These are phyloP conservation scores for Colletotrichum liaoningense DNA, from an alignment of 2,329 filamentous ascomycete genomes.

Conservation along the genomic window DNA sequence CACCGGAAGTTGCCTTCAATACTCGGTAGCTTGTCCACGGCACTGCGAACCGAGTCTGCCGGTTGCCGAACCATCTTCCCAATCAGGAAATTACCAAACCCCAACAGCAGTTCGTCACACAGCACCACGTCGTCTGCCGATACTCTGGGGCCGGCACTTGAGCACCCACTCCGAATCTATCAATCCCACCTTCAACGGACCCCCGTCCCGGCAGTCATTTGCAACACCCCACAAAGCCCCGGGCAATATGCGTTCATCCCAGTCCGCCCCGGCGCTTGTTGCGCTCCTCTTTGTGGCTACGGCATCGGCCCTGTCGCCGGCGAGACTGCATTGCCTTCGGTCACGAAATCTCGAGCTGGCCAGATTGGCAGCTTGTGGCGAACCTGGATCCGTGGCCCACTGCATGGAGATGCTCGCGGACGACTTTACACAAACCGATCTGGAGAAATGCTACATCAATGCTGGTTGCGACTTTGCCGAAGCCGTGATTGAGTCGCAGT, in stretches of 20 bases:
- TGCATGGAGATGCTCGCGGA: slow-evolving; percentile 53
- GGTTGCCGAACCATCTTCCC: background rate
- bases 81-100: slow-evolving; percentile 22
- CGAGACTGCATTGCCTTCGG: slow-evolving; percentile 52
- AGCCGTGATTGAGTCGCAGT: slow-evolving; percentile 44
- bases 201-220: slow-evolving; percentile 16
- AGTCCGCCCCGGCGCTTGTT: slow-evolving; percentile 25
- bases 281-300: slow-evolving; percentile 41
- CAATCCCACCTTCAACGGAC: slow-evolving; percentile 12
- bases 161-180: slow-evolving; percentile 20
- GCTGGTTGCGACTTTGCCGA: slow-evolving; percentile 49
- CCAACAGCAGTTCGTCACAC: background rate
- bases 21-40: background rate
- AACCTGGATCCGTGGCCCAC: slow-evolving; percentile 51
- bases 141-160: slow-evolving; percentile 5
- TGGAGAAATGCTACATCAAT: slow-evolving; percentile 51
- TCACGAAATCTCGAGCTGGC: slow-evolving; percentile 53
- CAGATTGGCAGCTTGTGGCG: slow-evolving; percentile 54
- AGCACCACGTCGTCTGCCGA: background rate
- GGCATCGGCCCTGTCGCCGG: slow-evolving; percentile 43
- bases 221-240: slow-evolving; percentile 21
- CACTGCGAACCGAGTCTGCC: background rate
- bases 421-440: slow-evolving; percentile 43
- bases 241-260: slow-evolving; percentile 28
- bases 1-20: background rate